Evolutionary conservation across 2,329 filamentous ascomycete species (phyloP), one percentile per base, ranked within the genome.

Genomic region (Cladosporium sp.): DNA sequence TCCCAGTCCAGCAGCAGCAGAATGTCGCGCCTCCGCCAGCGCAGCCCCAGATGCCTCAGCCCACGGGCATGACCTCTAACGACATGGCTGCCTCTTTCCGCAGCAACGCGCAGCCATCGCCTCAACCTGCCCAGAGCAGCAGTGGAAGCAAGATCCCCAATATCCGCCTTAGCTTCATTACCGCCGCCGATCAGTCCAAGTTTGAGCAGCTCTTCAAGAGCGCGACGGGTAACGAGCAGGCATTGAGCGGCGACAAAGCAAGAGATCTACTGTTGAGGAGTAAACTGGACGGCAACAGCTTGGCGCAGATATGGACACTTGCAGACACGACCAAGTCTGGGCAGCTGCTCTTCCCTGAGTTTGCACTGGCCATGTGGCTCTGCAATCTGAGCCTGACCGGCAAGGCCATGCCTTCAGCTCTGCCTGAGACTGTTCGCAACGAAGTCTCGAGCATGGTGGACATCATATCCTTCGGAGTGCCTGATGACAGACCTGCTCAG

Each of bases 361-460:
- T 99, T 59, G 93, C 93, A 7, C 77, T 99, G 52, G 89, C 93
- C 55, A 97, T 99, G 93, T 99, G 99, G 63, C 82, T 99, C 27
- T 99, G 93, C 77, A 99, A 97, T 65, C 67, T 99, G 59, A 93
- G 86, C 68, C 77, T 97, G 52, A 93, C 89, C 1, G 89, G 90
- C 53, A 96, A 95, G 70, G 76, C 84, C 1, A 71, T 99, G 19
- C 93, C 93, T 0, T 65, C 77, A 2, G 69, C 66, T 5, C 77
- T 99, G 8, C 93, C 93, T 0, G 90, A 96, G 27, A 86, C 83
- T 53, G 85, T 99, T 58, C 87, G 84, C 73, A 99, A 99, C 63
- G 93, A 99, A 69, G 93, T 99, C 15, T 97, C 92, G 3, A 96
- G 93, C 71, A 97, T 99, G 91, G 93, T 99, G 36, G 93, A 99